Conservation (phyloP, 2,329 filamentous ascomycete genomes). For the Elsinoe necatrix region DNA sequence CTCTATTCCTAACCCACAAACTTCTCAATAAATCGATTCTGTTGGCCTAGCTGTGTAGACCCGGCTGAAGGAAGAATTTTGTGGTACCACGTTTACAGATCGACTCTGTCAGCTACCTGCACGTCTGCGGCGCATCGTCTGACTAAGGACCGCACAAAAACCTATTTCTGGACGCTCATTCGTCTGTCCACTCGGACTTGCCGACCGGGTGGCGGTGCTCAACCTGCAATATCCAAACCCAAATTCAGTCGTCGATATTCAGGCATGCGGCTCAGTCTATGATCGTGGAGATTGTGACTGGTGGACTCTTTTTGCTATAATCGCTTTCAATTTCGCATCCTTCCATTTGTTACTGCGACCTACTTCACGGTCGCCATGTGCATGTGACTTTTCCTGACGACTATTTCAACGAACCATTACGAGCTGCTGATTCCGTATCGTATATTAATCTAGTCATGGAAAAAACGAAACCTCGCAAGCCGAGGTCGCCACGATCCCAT, state of each 20-base stretch:
- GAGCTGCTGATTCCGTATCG: too few relatives aligned
- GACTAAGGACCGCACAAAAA: conserved; percentile 2
- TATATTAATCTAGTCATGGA: background rate
- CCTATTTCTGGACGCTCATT: conserved; percentile 11
- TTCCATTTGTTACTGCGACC: background rate
- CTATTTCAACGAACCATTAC: background rate
- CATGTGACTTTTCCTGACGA: background rate
- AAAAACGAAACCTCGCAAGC: conserved; percentile 3
- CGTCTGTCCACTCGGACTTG: conserved; percentile 4
- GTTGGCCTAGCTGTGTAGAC: background rate
- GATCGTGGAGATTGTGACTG: background rate
- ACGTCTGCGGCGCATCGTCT: background rate
- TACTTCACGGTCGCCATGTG: background rate
- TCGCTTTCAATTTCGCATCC: background rate
- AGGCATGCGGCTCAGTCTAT: conserved; percentile 12
- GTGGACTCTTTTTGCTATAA: background rate
- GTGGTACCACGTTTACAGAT: conserved; percentile 12
- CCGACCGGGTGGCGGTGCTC: conserved; percentile 14
- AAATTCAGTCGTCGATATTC: conserved; percentile 6
- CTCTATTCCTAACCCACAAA: conserved; percentile 6
- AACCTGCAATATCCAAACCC: background rate
- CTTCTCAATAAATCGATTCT: background rate
- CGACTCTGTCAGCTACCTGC: background rate
- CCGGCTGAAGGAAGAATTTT: background rate
- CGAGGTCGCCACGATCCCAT: conserved; percentile 9